These are phyloP conservation scores for Dentipellis fragilis DNA, from an alignment of 768 basidiomycete genomes.

Conservation along the genomic window DNA sequence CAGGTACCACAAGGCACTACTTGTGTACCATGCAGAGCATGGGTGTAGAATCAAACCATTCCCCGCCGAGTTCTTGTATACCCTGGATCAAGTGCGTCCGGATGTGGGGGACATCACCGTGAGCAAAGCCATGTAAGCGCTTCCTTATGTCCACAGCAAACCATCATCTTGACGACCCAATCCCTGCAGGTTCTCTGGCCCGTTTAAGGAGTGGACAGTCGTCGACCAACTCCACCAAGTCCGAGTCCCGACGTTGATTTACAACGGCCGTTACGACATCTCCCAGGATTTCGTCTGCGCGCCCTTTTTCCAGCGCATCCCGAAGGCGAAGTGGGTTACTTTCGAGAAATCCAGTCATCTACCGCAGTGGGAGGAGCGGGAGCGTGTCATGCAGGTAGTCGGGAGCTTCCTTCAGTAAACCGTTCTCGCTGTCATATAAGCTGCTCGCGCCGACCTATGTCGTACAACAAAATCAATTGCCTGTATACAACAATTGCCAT, in stretches of 20 bases:
- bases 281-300: slow-evolving; percentile 28
- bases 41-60: not conserved
- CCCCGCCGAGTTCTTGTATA: not conserved
- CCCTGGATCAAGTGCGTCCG: not conserved
- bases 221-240: slow-evolving; percentile 34
- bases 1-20: not conserved
- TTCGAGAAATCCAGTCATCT: slow-evolving; percentile 35
- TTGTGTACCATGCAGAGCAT: not conserved
- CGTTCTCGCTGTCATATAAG: no score
- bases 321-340: slow-evolving; percentile 33
- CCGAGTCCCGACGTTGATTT: slow-evolving; percentile 21
- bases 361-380: slow-evolving; percentile 34
- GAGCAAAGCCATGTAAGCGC: not conserved
- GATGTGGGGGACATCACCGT: not conserved
- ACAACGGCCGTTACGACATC: slow-evolving; percentile 33
- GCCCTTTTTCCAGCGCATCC: slow-evolving; percentile 30
- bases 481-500: no score
- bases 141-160: not conserved
- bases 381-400: slow-evolving; percentile 28
- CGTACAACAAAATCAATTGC: no score
- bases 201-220: slow-evolving; percentile 37
- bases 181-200: slow-evolving; percentile 22
- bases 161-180: not conserved
- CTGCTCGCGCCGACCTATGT: no score
- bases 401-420: slow-evolving; percentile 22